Conservation (phyloP, 73 alveolate genomes). For the Paramecium caudatum region DNA sequence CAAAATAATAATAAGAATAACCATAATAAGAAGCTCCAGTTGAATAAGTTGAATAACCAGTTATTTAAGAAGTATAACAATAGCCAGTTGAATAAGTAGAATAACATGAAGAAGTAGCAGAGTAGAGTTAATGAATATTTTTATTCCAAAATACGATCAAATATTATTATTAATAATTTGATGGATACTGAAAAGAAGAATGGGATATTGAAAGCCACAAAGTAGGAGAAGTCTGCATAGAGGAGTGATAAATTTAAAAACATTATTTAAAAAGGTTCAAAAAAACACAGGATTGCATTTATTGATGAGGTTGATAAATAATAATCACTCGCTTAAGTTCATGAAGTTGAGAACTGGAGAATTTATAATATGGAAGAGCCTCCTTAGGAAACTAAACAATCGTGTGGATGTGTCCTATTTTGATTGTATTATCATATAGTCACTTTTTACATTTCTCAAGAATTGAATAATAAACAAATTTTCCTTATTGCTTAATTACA, state of each 20-base stretch:
- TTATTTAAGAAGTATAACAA: not conserved
- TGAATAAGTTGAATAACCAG: not conserved
- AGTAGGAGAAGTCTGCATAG: not conserved
- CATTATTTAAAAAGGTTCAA: constrained; percentile 10
- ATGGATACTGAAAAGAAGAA: constrained; percentile 1
- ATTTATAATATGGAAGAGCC: constrained; percentile 52
- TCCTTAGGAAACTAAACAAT: constrained; percentile 3
- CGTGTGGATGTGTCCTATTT: constrained; percentile 46
- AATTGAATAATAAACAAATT: too few species aligned
- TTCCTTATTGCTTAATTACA: too few species aligned
- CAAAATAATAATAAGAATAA: constrained; percentile 5
- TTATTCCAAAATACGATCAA: constrained; percentile 42
- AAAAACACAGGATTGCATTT: constrained; percentile 30
- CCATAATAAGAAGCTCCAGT: not conserved
- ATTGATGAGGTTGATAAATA: constrained; percentile 39
- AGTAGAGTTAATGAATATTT: not conserved
- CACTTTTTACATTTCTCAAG: constrained; percentile 54
- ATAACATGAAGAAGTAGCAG: not conserved
- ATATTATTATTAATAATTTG: constrained; percentile 35
- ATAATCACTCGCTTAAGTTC: not conserved
- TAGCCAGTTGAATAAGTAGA: not conserved
- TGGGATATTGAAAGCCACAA: constrained; percentile 41
- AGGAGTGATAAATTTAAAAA: constrained; percentile 35
- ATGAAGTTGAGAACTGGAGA: constrained; percentile 68
- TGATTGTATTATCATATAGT: constrained; percentile 31